Evolutionary conservation across 768 basidiomycete genomes (phyloP).

Genomic region (Rickenella mellea): DNA sequence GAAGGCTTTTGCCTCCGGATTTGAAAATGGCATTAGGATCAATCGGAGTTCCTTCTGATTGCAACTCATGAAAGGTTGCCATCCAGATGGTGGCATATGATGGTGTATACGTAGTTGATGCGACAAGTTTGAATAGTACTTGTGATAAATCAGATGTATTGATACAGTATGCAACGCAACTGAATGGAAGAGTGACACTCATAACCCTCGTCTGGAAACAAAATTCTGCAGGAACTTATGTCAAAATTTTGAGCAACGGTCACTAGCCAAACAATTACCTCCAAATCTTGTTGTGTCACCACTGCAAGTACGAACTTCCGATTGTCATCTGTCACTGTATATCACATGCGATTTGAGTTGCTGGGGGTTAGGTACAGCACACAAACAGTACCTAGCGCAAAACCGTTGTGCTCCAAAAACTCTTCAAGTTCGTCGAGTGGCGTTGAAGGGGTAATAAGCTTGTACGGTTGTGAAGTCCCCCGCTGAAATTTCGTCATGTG

Average conservation of each 20-base stretch:
- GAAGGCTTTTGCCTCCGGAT: too few species aligned
- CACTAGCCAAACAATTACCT: slow-evolving; percentile 19
- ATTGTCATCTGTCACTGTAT: slow-evolving; percentile 67
- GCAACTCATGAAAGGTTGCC: too few species aligned
- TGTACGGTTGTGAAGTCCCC: slow-evolving; percentile 52
- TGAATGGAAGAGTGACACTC: slow-evolving; percentile 11
- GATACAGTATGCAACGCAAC: too few species aligned
- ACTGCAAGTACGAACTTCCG: slow-evolving; percentile 81
- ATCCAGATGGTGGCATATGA: too few species aligned
- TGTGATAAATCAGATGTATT: too few species aligned
- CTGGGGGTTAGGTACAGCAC: background rate
- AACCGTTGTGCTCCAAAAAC: slow-evolving; percentile 64
- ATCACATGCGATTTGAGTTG: background rate
- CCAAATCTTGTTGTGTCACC: slow-evolving; percentile 68
- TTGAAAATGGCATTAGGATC: too few species aligned
- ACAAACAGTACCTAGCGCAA: slow-evolving; percentile 54
- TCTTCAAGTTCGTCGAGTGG: slow-evolving; percentile 72
- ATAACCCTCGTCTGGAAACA: slow-evolving; percentile 38
- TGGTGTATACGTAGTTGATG: too few species aligned
- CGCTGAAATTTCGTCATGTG: slow-evolving; percentile 74
- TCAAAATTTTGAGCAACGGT: too few species aligned
- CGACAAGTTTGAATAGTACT: too few species aligned
- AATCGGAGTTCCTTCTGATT: too few species aligned
- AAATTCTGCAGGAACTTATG: too few species aligned
- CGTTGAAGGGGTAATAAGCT: slow-evolving; percentile 71